These are phyloP conservation scores for Botrytis paeoniae DNA, from an alignment of 2,329 filamentous ascomycete genomes.

Conservation along the genomic window DNA sequence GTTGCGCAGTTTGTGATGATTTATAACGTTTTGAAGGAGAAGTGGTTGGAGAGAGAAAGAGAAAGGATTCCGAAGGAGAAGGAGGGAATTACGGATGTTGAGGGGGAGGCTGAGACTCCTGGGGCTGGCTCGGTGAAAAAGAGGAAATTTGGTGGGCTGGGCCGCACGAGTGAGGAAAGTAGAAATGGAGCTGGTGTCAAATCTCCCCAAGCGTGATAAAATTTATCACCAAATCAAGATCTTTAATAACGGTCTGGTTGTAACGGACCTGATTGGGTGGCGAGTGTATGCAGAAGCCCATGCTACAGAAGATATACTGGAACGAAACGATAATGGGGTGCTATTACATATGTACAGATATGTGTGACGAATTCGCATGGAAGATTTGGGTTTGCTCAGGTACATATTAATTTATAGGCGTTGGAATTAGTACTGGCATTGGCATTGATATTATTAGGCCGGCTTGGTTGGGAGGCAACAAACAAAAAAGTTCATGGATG, in stretches of 20 bases:
- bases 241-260: not conserved
- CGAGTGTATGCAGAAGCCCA: not conserved
- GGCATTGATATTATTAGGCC: not conserved
- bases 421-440: not conserved
- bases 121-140: not conserved
- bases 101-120: not conserved
- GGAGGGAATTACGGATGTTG: not conserved
- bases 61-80: not conserved
- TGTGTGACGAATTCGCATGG: constrained; percentile 8
- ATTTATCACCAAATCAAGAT: not conserved
- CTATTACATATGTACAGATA: not conserved
- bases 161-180: not conserved
- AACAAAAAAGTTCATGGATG: not conserved
- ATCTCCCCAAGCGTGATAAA: not conserved
- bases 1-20: constrained; percentile 23
- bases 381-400: not conserved
- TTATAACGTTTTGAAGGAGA: constrained; percentile 24
- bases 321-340: not conserved
- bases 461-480: not conserved
- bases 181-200: not conserved
- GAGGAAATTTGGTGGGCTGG: not conserved
- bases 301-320: not conserved
- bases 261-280: not conserved
- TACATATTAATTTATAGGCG: not conserved
- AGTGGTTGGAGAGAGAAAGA: constrained; percentile 20